Evolutionary conservation across 805 yeast genomes (phyloP).

Genomic region (Candida patagonica): DNA sequence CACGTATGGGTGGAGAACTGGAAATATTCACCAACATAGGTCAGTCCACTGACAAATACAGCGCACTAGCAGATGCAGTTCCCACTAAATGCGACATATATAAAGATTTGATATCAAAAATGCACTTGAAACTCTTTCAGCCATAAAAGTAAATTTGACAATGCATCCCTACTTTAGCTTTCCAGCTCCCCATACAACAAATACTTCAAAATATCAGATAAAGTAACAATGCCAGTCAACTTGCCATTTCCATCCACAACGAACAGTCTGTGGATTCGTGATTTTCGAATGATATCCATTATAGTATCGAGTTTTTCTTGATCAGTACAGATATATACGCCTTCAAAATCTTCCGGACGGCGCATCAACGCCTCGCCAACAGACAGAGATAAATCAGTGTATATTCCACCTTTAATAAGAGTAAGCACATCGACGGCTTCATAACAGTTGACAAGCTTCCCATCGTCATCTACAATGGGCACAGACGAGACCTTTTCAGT

Average conservation of each 20-base stretch:
- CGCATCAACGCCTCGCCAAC: constrained; percentile 95
- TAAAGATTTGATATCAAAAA: too few relatives aligned
- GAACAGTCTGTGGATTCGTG: constrained; percentile 83
- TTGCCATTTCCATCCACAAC: constrained; percentile 80
- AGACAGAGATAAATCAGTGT: constrained; percentile 77
- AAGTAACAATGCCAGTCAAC: constrained; percentile 74
- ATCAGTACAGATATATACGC: constrained; percentile 90
- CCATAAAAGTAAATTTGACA: not conserved
- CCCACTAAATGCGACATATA: too few relatives aligned
- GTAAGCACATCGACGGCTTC: constrained; percentile 94
- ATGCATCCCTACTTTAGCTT: not conserved
- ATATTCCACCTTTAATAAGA: constrained; percentile 86
- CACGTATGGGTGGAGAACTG: too few relatives aligned
- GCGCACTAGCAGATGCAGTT: too few relatives aligned
- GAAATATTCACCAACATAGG: too few relatives aligned
- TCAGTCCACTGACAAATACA: too few relatives aligned
- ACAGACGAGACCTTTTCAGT: constrained; percentile 79
- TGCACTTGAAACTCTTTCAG: too few relatives aligned
- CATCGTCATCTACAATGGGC: constrained; percentile 77
- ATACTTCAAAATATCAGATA: constrained; percentile 84
- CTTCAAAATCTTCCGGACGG: constrained; percentile 92
- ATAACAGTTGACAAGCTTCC: constrained; percentile 72
- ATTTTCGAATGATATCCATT: constrained; percentile 85
- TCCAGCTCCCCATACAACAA: constrained; percentile 51
- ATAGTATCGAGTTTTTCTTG: constrained; percentile 80